Base-by-base conservation (phyloP, 2,329 filamentous ascomycete genomes). In the Fonsecaea nubica region DNA sequence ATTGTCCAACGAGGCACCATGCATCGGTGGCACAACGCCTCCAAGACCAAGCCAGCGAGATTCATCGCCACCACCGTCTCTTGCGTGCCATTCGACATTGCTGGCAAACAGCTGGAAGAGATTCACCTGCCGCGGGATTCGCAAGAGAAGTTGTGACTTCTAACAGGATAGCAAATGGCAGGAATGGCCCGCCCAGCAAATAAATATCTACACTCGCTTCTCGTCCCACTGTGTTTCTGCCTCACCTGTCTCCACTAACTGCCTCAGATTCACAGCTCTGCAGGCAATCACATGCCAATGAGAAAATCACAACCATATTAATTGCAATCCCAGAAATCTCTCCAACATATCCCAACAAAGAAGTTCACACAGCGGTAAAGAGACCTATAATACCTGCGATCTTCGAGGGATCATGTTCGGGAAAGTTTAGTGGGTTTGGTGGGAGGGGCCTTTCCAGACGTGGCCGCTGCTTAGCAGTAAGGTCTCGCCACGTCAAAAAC, bases 1-100 rank as follows among this genome's bases (percentile, higher is more conserved):
- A 71, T 71, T 32, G 66, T 71, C 33, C 69, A 71, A 40, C 68
- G 69, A 53, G 69, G 69, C 1, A 71, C 69, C 9, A 71, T 68
- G 59, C 69, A 71, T 56, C 57, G 63, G 25, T 71, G 69, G 69
- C 62, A 52, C 40, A 71, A 72, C 53, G 68, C 62, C 21, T 72
- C 70, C 10, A 62, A 56, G 32, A 70, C 66, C 2, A 57, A 69
- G 36, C 69, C 69, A 18, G 68, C 68, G 10, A 52, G 70, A 32
- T 64, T 67, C 32, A 53, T 72, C 32, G 65, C 56, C 30, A 60
- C 62, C 8, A 70, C 65, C 0, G 25, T 72, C 9, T 63, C 70
- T 33, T 69, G 65, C 52, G 58, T 64, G 33, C 64, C 66, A 10
- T 69, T 72, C 36, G 68, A 72, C 25, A 70, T 70, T 58, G 67